Percentiles rank a stretch among this genome's conserved stretches.
These are phyloP conservation scores for Dianthus caryophyllus DNA, from an alignment of 148 eudicot species.

Conservation along the genomic window DNA sequence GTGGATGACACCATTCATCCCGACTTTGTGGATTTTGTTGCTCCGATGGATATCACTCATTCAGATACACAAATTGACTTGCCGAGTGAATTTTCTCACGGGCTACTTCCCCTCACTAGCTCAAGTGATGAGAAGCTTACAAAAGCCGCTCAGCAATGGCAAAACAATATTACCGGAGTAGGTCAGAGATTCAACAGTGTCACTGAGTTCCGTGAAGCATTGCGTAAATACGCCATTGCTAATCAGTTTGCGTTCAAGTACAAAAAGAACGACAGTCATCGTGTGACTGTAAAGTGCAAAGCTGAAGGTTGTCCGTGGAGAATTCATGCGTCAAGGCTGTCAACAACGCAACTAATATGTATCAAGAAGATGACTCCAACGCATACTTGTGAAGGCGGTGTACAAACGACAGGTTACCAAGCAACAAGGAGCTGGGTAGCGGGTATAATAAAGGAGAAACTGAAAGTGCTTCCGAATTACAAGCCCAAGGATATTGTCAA, in stretches of 20 bases:
- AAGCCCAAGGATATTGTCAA: conserved; percentile 94
- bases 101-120: conserved; percentile 26
- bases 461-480: conserved; percentile 69
- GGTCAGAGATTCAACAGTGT: conserved; percentile 93
- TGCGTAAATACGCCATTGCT: conserved; percentile 84
- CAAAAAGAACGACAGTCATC: conserved; percentile 93
- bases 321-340: conserved; percentile 89
- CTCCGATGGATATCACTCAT: conserved; percentile 48
- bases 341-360: conserved; percentile 84
- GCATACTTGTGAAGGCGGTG: conserved; percentile 88
- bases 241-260: conserved; percentile 82
- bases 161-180: conserved; percentile 79
- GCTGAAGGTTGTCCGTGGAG: conserved; percentile 96
- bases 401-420: conserved; percentile 56
- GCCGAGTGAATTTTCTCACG: conserved; percentile 34
- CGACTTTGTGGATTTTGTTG: conserved; percentile 42
- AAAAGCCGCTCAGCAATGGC: conserved; percentile 85
- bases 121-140: conserved; percentile 60
- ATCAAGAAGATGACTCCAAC: conserved; percentile 82
- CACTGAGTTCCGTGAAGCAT: conserved; percentile 75
- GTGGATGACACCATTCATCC: conserved; percentile 55
- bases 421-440: conserved; percentile 98
- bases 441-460: conserved; percentile 79
- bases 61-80: conserved; percentile 41
- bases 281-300: conserved; percentile 95